Base-by-base conservation (phyloP, 2,329 filamentous ascomycete species). In the Sarocladium brachiariae region DNA sequence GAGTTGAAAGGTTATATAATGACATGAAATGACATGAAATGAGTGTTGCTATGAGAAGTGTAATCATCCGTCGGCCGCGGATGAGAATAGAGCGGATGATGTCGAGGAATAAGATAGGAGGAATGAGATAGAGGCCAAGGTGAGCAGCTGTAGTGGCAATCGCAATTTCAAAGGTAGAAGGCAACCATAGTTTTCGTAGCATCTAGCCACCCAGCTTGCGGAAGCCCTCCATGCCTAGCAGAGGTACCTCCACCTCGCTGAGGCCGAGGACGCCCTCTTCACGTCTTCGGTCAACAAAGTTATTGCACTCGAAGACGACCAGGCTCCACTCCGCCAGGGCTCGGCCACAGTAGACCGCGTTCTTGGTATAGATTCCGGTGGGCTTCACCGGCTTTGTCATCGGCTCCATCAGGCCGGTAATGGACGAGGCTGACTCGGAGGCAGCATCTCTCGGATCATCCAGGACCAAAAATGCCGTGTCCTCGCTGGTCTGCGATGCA, bases 321-420 rank as follows among this genome's bases (percentile, higher is more conserved):
- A 87, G 70, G 18, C 76, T 74, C 88, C 88, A 93, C 65, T 93
- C 88, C 0, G 87, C 87, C 39, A 93, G 72, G 1, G 88, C 84
- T 18, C 86, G 76, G 2, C 88, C 88, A 2, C 79, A 73, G 63
- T 92, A 86, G 46, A 79, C 78, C 8, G 75, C 70, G 23, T 73
- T 74, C 41, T 68, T 66, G 13, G 65, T 64, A 50, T 68, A 75
- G 2, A 70, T 56, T 4, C 76, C 75, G 1, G 58, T 61, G 0
- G 78, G 79, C 55, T 74, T 69, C 30, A 69, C 56, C 1, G 77
- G 71, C 30, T 66, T 64, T n/a, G 71, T 65, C 16, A 70, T 56
- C n/a, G 63, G 46, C 31, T 49, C 46, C 46, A 49, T 49, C 4
- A 49, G 46, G 21, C 46, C 46, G 10, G 9, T 24, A 19, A 27